Conservation (phyloP, 1,284 basidiomycete species). For the Pterula multifida region DNA sequence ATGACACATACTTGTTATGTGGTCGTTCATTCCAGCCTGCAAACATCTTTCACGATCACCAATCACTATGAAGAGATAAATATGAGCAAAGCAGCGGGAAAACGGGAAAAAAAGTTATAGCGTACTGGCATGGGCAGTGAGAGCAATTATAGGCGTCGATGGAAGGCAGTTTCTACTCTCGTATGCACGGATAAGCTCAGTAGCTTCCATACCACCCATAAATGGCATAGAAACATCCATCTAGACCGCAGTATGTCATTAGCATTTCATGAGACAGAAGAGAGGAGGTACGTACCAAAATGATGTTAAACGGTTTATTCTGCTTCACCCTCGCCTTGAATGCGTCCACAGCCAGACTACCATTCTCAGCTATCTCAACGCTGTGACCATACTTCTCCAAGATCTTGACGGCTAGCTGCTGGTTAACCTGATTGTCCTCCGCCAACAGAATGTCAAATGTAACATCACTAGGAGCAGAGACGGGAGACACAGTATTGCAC, state of each 20-base stretch:
- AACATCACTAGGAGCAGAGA: conserved; percentile 69
- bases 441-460: conserved; percentile 92
- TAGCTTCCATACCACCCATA: conserved; percentile 92
- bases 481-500: conserved; percentile 80
- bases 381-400: conserved; percentile 94
- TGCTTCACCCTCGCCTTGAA: conserved; percentile 72
- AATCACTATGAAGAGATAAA: conserved; percentile 55
- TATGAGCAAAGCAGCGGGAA: conserved; percentile 5
- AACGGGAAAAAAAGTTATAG: conserved; percentile 16
- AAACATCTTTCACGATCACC: conserved; percentile 90
- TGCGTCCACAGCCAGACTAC: conserved; percentile 81
- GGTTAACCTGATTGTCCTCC: conserved; percentile 97
- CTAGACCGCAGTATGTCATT: conserved; percentile 26
- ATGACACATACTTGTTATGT: conserved; percentile 58
- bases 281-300: conserved; percentile 46
- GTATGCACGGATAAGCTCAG: conserved; percentile 69
- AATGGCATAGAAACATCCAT: conserved; percentile 99
- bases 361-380: conserved; percentile 97
- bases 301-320: conserved; percentile 73
- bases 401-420: conserved; percentile 94
- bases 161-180: conserved; percentile 67
- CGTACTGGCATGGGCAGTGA: conserved; percentile 86
- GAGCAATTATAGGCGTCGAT: conserved; percentile 86
- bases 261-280: conserved; percentile 1
- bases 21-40: conserved; percentile 79